Percentiles rank a stretch among this genome's conserved stretches.
phyloP scores from a whole-genome alignment of 1,284 basidiomycete species.

The Takashimella tepidaria region DNA sequence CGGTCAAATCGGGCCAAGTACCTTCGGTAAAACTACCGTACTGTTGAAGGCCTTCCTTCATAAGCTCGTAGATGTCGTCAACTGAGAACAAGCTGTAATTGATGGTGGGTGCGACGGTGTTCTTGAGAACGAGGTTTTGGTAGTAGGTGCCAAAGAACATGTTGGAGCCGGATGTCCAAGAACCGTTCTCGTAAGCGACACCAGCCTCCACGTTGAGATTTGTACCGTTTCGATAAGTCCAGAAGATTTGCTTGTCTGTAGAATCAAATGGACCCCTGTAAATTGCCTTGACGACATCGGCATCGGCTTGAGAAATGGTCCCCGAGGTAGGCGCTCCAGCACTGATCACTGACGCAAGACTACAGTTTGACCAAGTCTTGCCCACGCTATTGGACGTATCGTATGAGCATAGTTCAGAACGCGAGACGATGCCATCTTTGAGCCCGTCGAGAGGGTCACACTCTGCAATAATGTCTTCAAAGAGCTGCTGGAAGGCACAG shows the following conservation, averaged over 20 bases:
- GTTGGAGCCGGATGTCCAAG: background rate
- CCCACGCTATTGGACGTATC: slow-evolving; percentile 2
- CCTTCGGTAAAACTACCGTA: slow-evolving; percentile 6
- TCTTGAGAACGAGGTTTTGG: background rate
- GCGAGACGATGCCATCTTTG: slow-evolving; percentile 11
- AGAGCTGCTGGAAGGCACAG: slow-evolving; percentile 6
- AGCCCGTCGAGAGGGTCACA: slow-evolving; percentile 15
- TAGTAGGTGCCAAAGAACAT: background rate
- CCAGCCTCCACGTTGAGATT: slow-evolving; percentile 3
- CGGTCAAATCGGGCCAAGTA: slow-evolving; percentile 17
- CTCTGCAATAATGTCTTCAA: slow-evolving; percentile 7
- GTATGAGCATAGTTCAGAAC: slow-evolving; percentile 10
- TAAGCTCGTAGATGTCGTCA: slow-evolving; percentile 12
- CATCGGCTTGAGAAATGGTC: slow-evolving; percentile 4
- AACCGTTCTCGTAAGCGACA: background rate
- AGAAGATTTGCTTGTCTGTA: slow-evolving; percentile 5
- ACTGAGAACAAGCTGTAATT: slow-evolving; percentile 9
- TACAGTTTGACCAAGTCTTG: slow-evolving; percentile 3
- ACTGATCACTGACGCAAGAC: background rate
- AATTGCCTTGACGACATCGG: slow-evolving; percentile 7
- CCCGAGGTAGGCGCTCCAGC: background rate
- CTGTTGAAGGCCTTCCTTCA: slow-evolving; percentile 7
- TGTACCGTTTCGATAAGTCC: slow-evolving; percentile 6
- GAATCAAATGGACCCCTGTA: slow-evolving; percentile 3
- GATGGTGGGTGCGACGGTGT: slow-evolving; percentile 1